Percentiles rank a stretch among this genome's conserved stretches.
Evolutionary conservation across 768 basidiomycete genomes (phyloP).

Genomic region (Suillus clintonianus): DNA sequence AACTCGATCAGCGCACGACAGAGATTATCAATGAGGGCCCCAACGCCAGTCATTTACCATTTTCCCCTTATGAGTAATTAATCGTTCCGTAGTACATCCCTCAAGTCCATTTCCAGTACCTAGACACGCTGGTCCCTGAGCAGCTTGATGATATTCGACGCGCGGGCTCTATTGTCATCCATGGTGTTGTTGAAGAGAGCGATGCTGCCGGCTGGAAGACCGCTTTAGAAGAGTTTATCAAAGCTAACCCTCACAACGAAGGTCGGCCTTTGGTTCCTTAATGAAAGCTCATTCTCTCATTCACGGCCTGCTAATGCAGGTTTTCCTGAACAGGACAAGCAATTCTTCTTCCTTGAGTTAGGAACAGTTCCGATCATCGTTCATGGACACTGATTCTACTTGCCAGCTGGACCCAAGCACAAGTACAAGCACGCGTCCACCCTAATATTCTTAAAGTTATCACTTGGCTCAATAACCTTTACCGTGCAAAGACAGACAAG

Average conservation of each 20-base stretch:
- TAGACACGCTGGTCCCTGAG: conserved; percentile 47
- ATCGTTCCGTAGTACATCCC: conserved; percentile 51
- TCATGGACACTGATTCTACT: background rate
- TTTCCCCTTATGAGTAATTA: background rate
- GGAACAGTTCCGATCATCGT: conserved; percentile 16
- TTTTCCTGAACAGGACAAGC: conserved; percentile 57
- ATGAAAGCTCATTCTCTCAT: background rate
- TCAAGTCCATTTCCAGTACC: conserved; percentile 57
- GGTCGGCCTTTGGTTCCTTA: conserved; percentile 35
- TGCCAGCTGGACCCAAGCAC: conserved; percentile 49
- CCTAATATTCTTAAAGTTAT: conserved; percentile 61
- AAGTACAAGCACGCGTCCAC: conserved; percentile 70
- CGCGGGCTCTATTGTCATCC: conserved; percentile 62
- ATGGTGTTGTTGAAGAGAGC: conserved; percentile 55
- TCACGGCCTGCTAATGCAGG: conserved; percentile 35
- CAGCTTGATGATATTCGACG: conserved; percentile 51
- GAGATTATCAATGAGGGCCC: conserved; percentile 49
- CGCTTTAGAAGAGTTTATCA: conserved; percentile 55
- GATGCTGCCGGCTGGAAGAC: conserved; percentile 62
- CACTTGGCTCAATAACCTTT: conserved; percentile 67
- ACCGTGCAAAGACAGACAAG: conserved; percentile 43
- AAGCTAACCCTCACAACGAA: conserved; percentile 54
- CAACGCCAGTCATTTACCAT: conserved; percentile 39
- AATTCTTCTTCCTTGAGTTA: conserved; percentile 76
- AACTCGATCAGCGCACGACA: conserved; percentile 48